These are phyloP conservation scores for Trichophyton simii DNA, from an alignment of 2,329 filamentous ascomycete species.

Conservation along the genomic window DNA sequence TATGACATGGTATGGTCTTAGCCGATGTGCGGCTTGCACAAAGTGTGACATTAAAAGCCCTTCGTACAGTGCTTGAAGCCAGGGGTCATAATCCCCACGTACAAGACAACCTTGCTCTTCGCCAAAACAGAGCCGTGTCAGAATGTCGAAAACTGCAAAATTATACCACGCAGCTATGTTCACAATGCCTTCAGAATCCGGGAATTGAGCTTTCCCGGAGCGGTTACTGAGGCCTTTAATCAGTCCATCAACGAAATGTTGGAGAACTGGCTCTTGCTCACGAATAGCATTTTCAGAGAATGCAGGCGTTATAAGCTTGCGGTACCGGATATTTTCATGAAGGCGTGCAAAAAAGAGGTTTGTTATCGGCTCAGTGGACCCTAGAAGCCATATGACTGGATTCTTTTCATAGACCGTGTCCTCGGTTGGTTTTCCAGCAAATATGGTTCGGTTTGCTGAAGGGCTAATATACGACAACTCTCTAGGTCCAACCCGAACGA, in stretches of 20 bases:
- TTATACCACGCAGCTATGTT: neutral
- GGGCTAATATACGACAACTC: conserved; percentile 10
- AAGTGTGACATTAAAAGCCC: conserved; percentile 19
- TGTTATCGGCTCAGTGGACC: neutral
- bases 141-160: neutral
- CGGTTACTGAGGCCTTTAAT: neutral
- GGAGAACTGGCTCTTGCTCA: neutral
- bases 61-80: neutral
- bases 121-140: neutral
- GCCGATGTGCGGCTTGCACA: conserved; percentile 43
- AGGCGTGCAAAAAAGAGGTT: neutral
- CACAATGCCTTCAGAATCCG: neutral
- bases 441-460: neutral
- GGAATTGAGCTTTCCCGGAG: neutral
- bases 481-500: conserved; percentile 21
- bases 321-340: neutral
- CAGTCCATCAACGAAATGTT: neutral
- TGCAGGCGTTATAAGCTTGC: neutral
- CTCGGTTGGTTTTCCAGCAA: neutral
- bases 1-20: conserved; percentile 37
- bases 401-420: neutral
- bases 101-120: conserved; percentile 33
- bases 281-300: neutral
- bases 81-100: conserved; percentile 17
- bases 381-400: neutral